Percentiles rank a stretch among this genome's conserved stretches.
Conservation (phyloP, 352 stramenopile species). For the Globisporangium cylindrosporum region DNA sequence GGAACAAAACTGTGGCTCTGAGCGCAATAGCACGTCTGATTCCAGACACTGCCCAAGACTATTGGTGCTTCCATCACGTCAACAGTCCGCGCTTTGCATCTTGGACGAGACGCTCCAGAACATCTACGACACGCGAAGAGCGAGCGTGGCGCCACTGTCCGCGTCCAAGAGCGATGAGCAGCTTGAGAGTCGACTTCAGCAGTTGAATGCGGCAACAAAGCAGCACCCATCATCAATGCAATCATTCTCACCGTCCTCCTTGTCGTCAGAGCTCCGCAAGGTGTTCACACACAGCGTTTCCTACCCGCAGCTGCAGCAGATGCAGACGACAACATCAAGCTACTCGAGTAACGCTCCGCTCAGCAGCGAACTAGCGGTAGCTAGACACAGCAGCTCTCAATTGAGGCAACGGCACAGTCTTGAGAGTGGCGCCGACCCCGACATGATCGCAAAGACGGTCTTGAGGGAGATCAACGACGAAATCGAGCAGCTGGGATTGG, state of each 20-base stretch:
- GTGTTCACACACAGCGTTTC: slow-evolving; percentile 10
- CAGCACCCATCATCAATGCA: neutral
- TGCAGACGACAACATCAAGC: neutral
- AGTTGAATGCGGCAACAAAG: neutral
- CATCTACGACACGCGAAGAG: slow-evolving; percentile 31
- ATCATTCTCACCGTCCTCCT: neutral
- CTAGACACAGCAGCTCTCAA: too few relatives aligned
- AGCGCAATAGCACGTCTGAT: neutral
- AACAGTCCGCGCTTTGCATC: slow-evolving; percentile 35
- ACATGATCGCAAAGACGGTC: slow-evolving; percentile 32
- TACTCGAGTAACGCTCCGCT: neutral
- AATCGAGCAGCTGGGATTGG: slow-evolving; percentile 30
- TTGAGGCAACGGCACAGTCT: neutral
- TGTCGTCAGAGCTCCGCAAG: slow-evolving; percentile 8
- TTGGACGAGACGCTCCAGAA: slow-evolving; percentile 51
- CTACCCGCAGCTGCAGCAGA: slow-evolving; percentile 4
- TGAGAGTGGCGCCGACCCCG: slow-evolving; percentile 20
- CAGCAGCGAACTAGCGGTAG: neutral
- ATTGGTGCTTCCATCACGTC: neutral
- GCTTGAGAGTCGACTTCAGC: slow-evolving; percentile 10
- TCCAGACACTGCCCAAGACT: neutral
- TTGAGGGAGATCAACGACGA: slow-evolving; percentile 46
- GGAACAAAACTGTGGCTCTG: neutral
- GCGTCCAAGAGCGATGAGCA: slow-evolving; percentile 8
- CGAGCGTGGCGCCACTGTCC: neutral